A percentile compares a stretch with the other conserved stretches of the same genome.
Conservation (phyloP, 1,139 yeast genomes). For the Suhomyces bribrorum region DNA sequence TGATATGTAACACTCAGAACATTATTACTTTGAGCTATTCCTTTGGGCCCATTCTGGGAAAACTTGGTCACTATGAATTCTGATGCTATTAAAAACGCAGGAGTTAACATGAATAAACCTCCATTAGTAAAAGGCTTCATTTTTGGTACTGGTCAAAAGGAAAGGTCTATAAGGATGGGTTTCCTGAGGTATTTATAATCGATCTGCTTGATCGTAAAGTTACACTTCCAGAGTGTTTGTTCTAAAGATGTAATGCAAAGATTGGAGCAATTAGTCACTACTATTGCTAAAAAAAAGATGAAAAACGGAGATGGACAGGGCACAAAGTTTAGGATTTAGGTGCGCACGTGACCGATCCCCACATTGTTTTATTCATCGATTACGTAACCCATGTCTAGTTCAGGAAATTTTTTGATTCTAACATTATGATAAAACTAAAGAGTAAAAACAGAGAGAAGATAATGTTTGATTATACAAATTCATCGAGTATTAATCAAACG, state of each 20-base stretch:
- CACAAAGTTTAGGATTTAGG: conserved; percentile 5
- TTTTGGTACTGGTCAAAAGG: background rate
- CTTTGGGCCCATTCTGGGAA: conserved; percentile 18
- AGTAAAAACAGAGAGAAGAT: background rate
- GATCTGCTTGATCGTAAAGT: background rate
- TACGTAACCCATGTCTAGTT: background rate
- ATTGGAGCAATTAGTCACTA: background rate
- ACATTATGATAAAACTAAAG: background rate
- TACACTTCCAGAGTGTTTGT: conserved; percentile 7
- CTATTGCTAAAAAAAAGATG: background rate
- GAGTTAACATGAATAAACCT: conserved; percentile 21
- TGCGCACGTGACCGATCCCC: background rate
- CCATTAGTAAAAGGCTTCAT: conserved; percentile 20
- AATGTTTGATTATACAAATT: background rate
- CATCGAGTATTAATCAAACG: background rate
- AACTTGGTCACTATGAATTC: conserved; percentile 21
- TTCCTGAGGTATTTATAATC: background rate
- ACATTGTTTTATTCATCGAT: background rate
- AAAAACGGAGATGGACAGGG: conserved; percentile 2
- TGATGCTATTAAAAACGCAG: conserved; percentile 21
- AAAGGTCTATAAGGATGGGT: background rate
- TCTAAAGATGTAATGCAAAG: background rate
- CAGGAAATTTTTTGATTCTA: background rate
- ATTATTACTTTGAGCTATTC: conserved; percentile 12
- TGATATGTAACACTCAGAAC: conserved; percentile 3